Base-by-base conservation (phyloP, 345 rosid genomes). In the Citrus medica region DNA sequence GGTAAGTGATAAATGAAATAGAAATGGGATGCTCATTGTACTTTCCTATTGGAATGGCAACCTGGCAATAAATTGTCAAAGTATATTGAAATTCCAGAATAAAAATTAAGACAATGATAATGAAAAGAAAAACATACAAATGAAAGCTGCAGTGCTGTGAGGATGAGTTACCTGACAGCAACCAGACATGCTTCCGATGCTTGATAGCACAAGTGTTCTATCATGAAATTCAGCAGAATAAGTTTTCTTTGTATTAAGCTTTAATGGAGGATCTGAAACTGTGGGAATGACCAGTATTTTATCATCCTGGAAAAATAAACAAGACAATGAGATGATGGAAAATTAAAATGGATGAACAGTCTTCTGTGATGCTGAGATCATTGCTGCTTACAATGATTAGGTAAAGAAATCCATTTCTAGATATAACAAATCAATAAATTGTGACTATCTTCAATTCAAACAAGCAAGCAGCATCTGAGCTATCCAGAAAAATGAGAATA, bases 161-260 rank as follows among this genome's bases (percentile, higher is more conserved):
- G 33, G 22, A 32, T 12, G 75, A 72, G 37, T 74, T 82, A 92
- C 99, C 94, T 95, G 96, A 84, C 99, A 93, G 81, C 98, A 91
- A 4, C 98, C 98, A 63, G 99, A 93, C 93, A 93, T 84, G 89
- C 96, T 95, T 37, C 98, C 90, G 69, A 95, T 86, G 85, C 94
- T 86, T 46, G 90, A 84, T 77, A 91, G 84, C 30, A 88, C 82
- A 59, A 79, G 87, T 46, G 88, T 87, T 79, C 94, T 83, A 79
- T 90, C 87, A 70, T 86, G 84, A 84, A 89, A 88, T 85, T 90
- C 98, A 63, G 84, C 79, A 81, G 82, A 73, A 79, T 60, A 63
- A 40, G 77, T 76, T 83, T 90, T 92, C 89, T 87, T 92, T 75
- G 89, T 68, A 67, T 90, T 90, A 78, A 89, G 89, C 79, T 89